These are phyloP conservation scores for Parascedosporium putredinis DNA, from an alignment of 2,329 filamentous ascomycete genomes.

Conservation along the genomic window DNA sequence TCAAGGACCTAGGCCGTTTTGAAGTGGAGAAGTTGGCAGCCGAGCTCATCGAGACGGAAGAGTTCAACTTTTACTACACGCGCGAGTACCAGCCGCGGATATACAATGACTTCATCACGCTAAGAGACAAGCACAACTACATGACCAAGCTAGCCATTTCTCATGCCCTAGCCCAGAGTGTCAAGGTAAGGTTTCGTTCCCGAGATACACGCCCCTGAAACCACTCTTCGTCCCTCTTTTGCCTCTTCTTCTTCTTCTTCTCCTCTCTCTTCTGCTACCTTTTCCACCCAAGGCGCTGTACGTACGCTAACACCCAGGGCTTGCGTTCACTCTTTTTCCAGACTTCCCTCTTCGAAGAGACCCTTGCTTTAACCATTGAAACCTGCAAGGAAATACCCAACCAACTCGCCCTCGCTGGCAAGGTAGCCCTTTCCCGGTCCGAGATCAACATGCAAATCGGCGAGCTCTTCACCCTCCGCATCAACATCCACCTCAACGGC, in stretches of 20 bases:
- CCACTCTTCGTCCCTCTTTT: no score
- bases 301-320: not conserved
- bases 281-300: not conserved
- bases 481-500: constrained; percentile 96
- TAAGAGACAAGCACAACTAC: constrained; percentile 89
- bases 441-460: constrained; percentile 99
- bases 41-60: constrained; percentile 88
- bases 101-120: constrained; percentile 97
- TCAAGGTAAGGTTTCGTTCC: constrained; percentile 55
- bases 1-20: constrained; percentile 91
- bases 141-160: constrained; percentile 98
- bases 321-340: constrained; percentile 20
- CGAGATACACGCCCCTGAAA: no score
- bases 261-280: not conserved
- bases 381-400: constrained; percentile 87
- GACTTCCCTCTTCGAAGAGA: constrained; percentile 92
- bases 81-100: constrained; percentile 95
- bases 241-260: not conserved
- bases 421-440: constrained; percentile 74
- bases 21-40: constrained; percentile 80
- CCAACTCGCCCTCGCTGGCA: constrained; percentile 85
- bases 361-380: constrained; percentile 88
- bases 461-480: constrained; percentile 92
- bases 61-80: constrained; percentile 99
- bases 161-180: constrained; percentile 88